Conservation (phyloP, 1,139 yeast species). For the Taphrina pruni region DNA sequence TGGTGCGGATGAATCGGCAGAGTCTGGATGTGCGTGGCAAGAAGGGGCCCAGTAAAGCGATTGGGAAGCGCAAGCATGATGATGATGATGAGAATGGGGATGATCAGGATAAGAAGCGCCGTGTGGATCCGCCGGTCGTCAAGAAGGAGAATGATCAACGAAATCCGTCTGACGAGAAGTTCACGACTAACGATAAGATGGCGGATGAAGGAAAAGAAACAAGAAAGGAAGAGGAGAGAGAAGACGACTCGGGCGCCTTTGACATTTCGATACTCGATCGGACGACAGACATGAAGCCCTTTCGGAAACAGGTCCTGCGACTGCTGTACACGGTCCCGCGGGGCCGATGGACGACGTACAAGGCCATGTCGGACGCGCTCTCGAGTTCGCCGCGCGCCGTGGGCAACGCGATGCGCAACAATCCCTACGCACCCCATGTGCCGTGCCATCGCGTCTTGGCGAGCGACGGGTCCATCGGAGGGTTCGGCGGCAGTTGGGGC, state of each 20-base stretch:
- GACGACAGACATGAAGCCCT: constrained; percentile 8
- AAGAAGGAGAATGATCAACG: too few species aligned
- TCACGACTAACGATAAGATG: too few species aligned
- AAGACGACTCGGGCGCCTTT: background rate
- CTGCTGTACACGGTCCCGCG: constrained; percentile 13
- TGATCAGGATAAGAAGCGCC: background rate
- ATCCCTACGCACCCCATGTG: constrained; percentile 28
- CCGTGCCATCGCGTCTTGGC: constrained; percentile 32
- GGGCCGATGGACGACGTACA: constrained; percentile 27
- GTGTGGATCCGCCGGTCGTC: background rate
- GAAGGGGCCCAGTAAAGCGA: background rate
- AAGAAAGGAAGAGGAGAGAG: background rate
- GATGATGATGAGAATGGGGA: background rate
- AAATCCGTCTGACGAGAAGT: too few species aligned
- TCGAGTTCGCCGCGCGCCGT: constrained; percentile 34
- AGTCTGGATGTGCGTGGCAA: constrained; percentile 20
- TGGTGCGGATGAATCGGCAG: constrained; percentile 7
- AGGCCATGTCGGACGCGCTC: constrained; percentile 23
- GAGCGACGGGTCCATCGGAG: constrained; percentile 34
- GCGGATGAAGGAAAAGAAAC: too few species aligned
- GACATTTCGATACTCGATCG: constrained; percentile 7
- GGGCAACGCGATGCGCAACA: constrained; percentile 26
- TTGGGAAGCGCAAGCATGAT: too few species aligned
- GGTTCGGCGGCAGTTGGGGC: constrained; percentile 39
- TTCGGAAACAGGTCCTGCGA: constrained; percentile 10